Base-by-base conservation (phyloP, 495 filamentous ascomycete genomes). In the Tricharina praecox region DNA sequence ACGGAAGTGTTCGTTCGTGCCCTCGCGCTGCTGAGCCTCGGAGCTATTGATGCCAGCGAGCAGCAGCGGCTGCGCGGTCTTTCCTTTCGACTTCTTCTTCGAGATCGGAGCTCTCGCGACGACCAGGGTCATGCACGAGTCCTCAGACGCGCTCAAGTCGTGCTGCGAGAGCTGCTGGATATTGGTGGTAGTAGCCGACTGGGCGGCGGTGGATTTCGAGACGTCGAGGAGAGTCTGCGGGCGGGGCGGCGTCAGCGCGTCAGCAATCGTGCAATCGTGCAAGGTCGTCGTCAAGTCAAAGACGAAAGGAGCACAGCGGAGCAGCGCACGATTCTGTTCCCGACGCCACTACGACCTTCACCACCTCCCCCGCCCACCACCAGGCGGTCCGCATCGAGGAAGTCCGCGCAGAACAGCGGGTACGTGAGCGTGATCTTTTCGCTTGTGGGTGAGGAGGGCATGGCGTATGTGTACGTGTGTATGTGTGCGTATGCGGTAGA, bases 361-460 rank as follows among this genome's bases (percentile, higher is more conserved):
- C 88, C 88, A 50, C 88, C 88, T 40, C 90, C 90, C 23, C 90
- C 88, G 28, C 78, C 88, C n/a, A 94, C 84, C 7, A 93, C 66
- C 23, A 95, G 68, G 39, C 74, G 73, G 50, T 73, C 70, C 48
- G 75, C 73, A 67, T 90, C 75, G 55, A 79, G 70, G 63, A 95
- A 95, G 59, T 85, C 88, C 52, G 81, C 81, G 16, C 82, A 74
- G 63, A 84, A 94, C 33, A 94, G 70, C n/a, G 90, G 88, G 60
- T 88, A 95, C 19, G 76, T 74, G 47, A 93, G 72, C 15, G 75
- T 84, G 48, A 75, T 64, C 61, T 79, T 85, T 44, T 79, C 73
- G 23, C 67, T 75, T 45, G 72, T 61, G 36, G 78, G 64, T 40
- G 66, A 62, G 20, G 74, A 72, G 49, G 76, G 60, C 69, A 73